Conservation (phyloP, 306 rosid genomes). For the Vicia villosa region DNA sequence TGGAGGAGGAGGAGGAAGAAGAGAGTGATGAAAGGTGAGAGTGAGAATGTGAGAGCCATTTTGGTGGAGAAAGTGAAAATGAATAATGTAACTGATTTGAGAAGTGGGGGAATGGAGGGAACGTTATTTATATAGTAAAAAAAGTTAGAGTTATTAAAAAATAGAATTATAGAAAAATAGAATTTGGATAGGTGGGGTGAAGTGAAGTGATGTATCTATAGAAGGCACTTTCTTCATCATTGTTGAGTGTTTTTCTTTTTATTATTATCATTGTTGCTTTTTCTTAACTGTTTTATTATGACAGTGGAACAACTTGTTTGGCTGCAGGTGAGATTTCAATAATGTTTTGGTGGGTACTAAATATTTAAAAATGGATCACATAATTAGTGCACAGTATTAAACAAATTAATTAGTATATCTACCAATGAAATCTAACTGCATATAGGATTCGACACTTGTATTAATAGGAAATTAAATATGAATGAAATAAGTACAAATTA, state of each 20-base stretch:
- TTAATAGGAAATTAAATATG: background rate
- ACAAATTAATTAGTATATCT: slow-evolving; percentile 12
- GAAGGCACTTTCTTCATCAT: slow-evolving; percentile 24
- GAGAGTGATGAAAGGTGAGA: background rate
- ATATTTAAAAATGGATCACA: background rate
- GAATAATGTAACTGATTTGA: background rate
- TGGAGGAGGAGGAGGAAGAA: slow-evolving; percentile 25
- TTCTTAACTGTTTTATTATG: background rate
- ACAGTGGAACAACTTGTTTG: slow-evolving; percentile 31
- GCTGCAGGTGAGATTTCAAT: slow-evolving; percentile 40
- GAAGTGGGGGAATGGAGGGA: slow-evolving; percentile 28
- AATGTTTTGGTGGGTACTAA: slow-evolving; percentile 33
- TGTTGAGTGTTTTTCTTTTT: slow-evolving; percentile 16
- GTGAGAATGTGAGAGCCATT: slow-evolving; percentile 41
- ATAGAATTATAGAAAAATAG: background rate
- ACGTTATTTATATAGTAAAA: slow-evolving; percentile 25
- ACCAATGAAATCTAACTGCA: background rate
- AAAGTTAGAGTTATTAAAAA: background rate
- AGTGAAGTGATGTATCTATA: background rate
- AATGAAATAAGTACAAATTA: too few species aligned
- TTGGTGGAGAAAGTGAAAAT: slow-evolving; percentile 3
- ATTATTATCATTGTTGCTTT: background rate
- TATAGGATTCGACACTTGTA: background rate
- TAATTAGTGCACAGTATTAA: slow-evolving; percentile 3
- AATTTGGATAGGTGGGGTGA: slow-evolving; percentile 16